These are phyloP conservation scores for Lepidopterella palustris DNA, from an alignment of 495 filamentous ascomycete genomes.

Conservation along the genomic window DNA sequence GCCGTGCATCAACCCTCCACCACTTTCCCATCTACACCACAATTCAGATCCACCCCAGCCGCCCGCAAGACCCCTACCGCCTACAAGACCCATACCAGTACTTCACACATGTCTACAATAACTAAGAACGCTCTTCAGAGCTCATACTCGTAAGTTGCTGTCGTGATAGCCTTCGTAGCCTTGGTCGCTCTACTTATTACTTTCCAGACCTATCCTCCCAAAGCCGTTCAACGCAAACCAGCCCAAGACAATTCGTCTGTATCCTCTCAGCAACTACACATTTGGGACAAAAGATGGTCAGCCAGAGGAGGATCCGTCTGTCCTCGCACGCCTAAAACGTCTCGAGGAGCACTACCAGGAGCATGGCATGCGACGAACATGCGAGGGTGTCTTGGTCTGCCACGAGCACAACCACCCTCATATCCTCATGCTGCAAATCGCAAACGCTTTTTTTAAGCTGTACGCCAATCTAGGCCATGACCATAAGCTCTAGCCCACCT, in stretches of 20 bases:
- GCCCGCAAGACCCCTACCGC: no score
- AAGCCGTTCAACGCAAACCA: slow-evolving; percentile 82
- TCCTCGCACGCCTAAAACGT: slow-evolving; percentile 82
- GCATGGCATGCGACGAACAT: slow-evolving; percentile 93
- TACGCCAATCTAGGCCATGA: slow-evolving; percentile 36
- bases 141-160: slow-evolving; percentile 27
- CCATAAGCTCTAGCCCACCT: not conserved
- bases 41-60: no score
- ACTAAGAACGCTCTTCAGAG: slow-evolving; percentile 32
- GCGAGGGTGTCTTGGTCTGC: slow-evolving; percentile 93
- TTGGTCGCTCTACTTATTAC: not conserved
- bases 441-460: slow-evolving; percentile 98
- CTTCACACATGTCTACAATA: slow-evolving; percentile 39
- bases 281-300: slow-evolving; percentile 98
- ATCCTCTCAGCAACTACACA: slow-evolving; percentile 95
- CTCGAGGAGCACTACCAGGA: slow-evolving; percentile 88
- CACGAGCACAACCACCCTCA: slow-evolving; percentile 99
- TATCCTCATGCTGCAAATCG: slow-evolving; percentile 97
- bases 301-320: slow-evolving; percentile 94
- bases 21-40: no score
- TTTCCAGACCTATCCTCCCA: slow-evolving; percentile 62
- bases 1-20: no score
- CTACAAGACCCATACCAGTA: no score
- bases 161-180: not conserved
- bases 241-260: slow-evolving; percentile 83